A percentile compares a stretch with the other conserved stretches of the same genome.
These are phyloP conservation scores for Colletotrichum limetticola DNA, from an alignment of 2,329 filamentous ascomycete species.

Conservation along the genomic window DNA sequence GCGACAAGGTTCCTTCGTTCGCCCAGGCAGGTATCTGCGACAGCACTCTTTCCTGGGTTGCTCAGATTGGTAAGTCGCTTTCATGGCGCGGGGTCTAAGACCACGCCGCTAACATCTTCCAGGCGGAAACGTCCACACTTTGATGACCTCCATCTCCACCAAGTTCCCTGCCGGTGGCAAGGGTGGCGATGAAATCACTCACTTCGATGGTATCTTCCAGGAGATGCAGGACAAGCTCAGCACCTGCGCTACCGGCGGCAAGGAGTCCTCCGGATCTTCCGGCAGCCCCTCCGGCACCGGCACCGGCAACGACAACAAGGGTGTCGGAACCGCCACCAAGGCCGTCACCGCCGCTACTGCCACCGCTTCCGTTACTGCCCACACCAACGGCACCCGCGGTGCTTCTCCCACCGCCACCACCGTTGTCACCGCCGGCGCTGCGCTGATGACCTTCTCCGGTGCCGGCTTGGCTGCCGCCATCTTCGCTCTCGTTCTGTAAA, in stretches of 20 bases:
- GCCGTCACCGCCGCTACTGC: background rate
- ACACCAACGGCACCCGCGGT: slow-evolving; percentile 15
- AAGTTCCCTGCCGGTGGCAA: slow-evolving; percentile 35
- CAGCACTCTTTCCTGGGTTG: slow-evolving; percentile 26
- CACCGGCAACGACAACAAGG: background rate
- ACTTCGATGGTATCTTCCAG: slow-evolving; percentile 28
- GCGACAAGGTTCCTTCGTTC: slow-evolving; percentile 8
- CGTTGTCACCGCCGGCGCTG: slow-evolving; percentile 28
- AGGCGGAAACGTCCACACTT: slow-evolving; percentile 32
- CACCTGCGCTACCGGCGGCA: slow-evolving; percentile 12
- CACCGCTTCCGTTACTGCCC: background rate
- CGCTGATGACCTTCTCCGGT: slow-evolving; percentile 25
- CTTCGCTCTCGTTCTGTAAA: slow-evolving; percentile 27
- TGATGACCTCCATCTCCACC: slow-evolving; percentile 33
- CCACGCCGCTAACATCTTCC: background rate
- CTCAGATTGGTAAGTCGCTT: slow-evolving; percentile 21
- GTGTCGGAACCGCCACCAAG: slow-evolving; percentile 10
- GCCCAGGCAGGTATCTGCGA: slow-evolving; percentile 19
- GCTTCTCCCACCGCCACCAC: slow-evolving; percentile 1
- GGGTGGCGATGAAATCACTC: slow-evolving; percentile 30
- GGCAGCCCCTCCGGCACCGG: background rate
- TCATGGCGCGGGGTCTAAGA: rapidly evolving
- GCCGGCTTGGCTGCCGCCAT: slow-evolving; percentile 18
- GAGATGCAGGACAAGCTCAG: slow-evolving; percentile 25
- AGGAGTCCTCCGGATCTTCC: background rate